These are phyloP conservation scores for Arachnomyces sp. DNA, from an alignment of 2,329 filamentous ascomycete genomes.

Conservation along the genomic window DNA sequence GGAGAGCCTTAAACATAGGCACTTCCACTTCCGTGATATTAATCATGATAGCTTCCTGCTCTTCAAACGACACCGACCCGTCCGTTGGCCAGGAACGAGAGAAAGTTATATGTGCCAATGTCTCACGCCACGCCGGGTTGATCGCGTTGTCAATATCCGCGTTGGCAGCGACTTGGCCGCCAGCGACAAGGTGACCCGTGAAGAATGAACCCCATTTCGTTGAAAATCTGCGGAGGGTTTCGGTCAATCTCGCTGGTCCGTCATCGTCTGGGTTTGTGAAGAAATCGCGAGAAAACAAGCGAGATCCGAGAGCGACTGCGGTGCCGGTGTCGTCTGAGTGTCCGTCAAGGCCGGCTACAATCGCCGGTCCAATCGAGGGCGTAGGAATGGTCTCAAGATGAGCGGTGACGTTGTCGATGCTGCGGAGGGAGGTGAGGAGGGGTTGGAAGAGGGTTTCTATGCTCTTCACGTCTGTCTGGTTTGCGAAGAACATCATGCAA, in stretches of 20 bases:
- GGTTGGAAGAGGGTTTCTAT: constrained; percentile 15
- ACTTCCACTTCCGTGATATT: constrained; percentile 24
- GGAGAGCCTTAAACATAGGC: constrained; percentile 16
- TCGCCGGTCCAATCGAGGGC: constrained; percentile 15
- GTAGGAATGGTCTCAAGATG: constrained; percentile 14
- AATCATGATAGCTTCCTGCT: constrained; percentile 30
- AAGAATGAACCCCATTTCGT: constrained; percentile 15
- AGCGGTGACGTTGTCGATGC: constrained; percentile 11
- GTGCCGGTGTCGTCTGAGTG: constrained; percentile 18
- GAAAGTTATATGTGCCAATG: constrained; percentile 31
- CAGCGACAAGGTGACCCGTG: constrained; percentile 26
- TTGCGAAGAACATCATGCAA: constrained; percentile 16
- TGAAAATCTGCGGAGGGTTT: constrained; percentile 24
- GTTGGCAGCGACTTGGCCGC: constrained; percentile 30
- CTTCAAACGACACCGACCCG: constrained; percentile 12
- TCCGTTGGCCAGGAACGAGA: constrained; percentile 9
- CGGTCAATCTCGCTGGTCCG: constrained; percentile 24
- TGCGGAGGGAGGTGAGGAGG: constrained; percentile 13
- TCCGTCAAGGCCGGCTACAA: constrained; percentile 15
- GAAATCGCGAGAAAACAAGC: constrained; percentile 27
- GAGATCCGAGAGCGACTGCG: constrained; percentile 20
- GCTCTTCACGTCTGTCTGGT: constrained; percentile 16
- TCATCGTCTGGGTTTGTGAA: constrained; percentile 15
- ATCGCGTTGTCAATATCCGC: constrained; percentile 31
- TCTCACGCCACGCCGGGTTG: constrained; percentile 38